Evolutionary conservation across 768 basidiomycete genomes (phyloP).

Genomic region (Harrya chromipes): DNA sequence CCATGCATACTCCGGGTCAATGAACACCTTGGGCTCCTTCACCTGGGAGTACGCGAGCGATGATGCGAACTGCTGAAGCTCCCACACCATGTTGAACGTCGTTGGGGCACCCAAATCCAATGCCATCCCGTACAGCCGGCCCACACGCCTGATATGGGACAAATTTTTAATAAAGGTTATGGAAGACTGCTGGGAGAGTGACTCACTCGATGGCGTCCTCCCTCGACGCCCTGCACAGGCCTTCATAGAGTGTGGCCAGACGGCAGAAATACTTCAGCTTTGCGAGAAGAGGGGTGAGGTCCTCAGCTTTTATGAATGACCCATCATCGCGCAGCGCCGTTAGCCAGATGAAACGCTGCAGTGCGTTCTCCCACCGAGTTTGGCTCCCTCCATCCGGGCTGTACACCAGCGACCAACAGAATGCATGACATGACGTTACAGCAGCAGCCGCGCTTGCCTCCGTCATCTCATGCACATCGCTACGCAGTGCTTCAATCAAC

Average conservation of each 20-base stretch:
- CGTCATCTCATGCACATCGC: rapidly evolving
- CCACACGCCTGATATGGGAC: not conserved
- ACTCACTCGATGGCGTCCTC: not conserved
- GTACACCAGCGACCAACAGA: not conserved
- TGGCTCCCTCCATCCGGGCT: not conserved
- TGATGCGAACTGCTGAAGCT: constrained; percentile 6
- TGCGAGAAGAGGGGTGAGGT: not conserved
- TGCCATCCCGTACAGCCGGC: not conserved
- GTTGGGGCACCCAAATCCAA: not conserved
- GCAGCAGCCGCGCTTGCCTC: not conserved
- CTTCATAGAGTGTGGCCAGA: not conserved
- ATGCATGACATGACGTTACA: not conserved
- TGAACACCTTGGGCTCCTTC: constrained; percentile 1
- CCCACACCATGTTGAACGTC: constrained; percentile 8
- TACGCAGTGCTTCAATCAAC: not conserved
- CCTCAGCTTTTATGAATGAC: not conserved
- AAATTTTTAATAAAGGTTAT: too few species aligned
- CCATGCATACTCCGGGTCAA: not conserved
- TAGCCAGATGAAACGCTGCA: constrained; percentile 1
- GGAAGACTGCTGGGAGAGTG: too few species aligned
- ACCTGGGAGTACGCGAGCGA: not conserved
- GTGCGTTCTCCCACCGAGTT: not conserved
- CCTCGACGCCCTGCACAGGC: too few species aligned
- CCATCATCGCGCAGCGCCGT: not conserved
- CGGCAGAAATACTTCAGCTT: constrained; percentile 6